Conservation (phyloP, 164 flowering plant species). For the Vitis amurensis region DNA sequence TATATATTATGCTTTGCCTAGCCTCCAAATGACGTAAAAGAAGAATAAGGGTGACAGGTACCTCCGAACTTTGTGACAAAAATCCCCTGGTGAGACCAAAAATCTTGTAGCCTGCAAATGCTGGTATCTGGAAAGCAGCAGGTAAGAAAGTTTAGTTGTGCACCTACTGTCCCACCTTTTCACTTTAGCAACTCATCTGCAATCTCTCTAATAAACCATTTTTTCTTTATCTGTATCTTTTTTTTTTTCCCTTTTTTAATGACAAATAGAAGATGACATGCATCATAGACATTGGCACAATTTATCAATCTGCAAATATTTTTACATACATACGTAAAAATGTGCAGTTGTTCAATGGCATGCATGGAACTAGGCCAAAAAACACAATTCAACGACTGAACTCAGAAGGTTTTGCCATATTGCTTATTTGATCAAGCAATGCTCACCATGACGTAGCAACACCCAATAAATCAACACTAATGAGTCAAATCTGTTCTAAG, state of each 20-base stretch:
- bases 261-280: too few species aligned
- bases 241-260: too few species aligned
- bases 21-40: neutral
- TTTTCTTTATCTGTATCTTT: too few species aligned
- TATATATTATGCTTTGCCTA: neutral
- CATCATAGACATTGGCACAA: neutral
- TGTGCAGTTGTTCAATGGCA: neutral
- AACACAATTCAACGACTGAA: neutral
- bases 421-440: neutral
- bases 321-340: neutral
- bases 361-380: neutral
- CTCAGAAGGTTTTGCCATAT: neutral
- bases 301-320: neutral
- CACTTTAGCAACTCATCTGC: neutral
- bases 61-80: conserved; percentile 78
- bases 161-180: neutral
- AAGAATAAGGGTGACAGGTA: conserved; percentile 12
- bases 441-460: neutral
- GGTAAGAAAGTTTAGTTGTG: neutral
- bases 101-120: conserved; percentile 66
- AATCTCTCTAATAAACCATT: too few species aligned
- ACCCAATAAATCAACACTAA: neutral
- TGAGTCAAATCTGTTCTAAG: neutral
- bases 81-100: conserved; percentile 59
- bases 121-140: conserved; percentile 64